Evolutionary conservation across 495 filamentous ascomycete genomes (phyloP).

Genomic region (Tetracladium marchalianum): DNA sequence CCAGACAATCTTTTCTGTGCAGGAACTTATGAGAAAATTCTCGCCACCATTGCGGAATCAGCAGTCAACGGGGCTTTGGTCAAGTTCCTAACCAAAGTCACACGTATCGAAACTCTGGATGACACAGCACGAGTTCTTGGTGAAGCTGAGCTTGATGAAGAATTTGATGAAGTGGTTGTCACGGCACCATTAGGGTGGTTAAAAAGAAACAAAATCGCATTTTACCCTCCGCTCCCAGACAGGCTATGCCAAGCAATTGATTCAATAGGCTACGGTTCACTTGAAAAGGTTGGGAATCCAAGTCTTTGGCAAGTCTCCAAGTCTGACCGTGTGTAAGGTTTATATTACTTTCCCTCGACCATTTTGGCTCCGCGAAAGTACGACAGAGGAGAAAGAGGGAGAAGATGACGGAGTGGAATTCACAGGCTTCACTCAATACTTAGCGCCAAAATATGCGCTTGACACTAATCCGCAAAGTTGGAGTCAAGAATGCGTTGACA

Average conservation of each 20-base stretch:
- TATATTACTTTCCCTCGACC: conserved; percentile 78
- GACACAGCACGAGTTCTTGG: conserved; percentile 44
- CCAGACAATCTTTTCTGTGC: conserved; percentile 82
- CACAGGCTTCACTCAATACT: conserved; percentile 57
- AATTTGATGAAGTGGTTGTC: conserved; percentile 79
- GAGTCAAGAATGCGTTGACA: conserved; percentile 72
- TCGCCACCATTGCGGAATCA: conserved; percentile 54
- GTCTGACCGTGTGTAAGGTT: conserved; percentile 33
- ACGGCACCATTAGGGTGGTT: conserved; percentile 86
- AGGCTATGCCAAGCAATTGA: conserved; percentile 62
- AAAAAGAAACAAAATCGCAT: conserved; percentile 61
- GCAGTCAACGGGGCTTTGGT: conserved; percentile 55
- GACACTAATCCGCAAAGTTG: conserved; percentile 53
- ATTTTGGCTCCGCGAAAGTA: conserved; percentile 35
- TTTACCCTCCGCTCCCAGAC: conserved; percentile 58
- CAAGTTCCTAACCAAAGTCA: conserved; percentile 48
- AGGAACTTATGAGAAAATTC: conserved; percentile 72
- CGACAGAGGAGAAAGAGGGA: conserved; percentile 13
- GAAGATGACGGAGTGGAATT: conserved; percentile 16
- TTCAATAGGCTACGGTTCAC: conserved; percentile 71
- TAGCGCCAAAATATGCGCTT: conserved; percentile 52
- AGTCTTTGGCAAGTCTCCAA: neutral
- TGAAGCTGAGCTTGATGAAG: conserved; percentile 34
- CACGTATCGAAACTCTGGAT: conserved; percentile 31
- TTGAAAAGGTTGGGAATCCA: conserved; percentile 59